Base-by-base conservation (phyloP, 1,139 yeast species). In the Insectozyma bohioensis region DNA sequence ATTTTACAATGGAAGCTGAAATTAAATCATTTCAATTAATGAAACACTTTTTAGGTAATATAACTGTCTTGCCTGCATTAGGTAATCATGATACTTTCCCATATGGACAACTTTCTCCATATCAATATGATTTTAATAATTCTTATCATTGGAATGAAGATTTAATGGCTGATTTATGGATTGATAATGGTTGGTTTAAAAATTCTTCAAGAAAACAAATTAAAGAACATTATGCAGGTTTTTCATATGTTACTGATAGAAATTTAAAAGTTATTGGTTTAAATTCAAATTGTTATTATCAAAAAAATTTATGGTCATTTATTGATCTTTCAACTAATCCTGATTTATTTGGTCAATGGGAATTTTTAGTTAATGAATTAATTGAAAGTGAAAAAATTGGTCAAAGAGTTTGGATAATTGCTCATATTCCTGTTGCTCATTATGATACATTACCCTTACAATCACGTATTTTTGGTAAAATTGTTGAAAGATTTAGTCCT, bases 61-160 rank as follows among this genome's bases (percentile, higher is more conserved):
- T 77, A 12, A 82, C 86, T 3, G 75, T 82, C n/a, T 80, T 63
- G 48, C 72, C 86, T 8, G 77, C 75, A 20, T 60, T 82, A 46
- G 88, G 90, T 47, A 81, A 81, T 54, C 88, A 82, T 52, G 88
- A 82, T 48, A 75, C 82, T 12, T 81, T 73, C 64, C 88, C 88
- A 11, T 80, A 78, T 48, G 84, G 81, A 12, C 86, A 80, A 53
- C 53, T 79, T 36, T 81, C 87, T 2, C 85, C 81, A 28, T 41
- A 48, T 17, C 39, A 52, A 21, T 57, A 48, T 35, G 56, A 55
- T 30, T 59, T 67, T 36, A 61, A 64, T 31, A 69, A 72, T 42
- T 56, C 73, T 37, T 78, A 77, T 48, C 63, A 70, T 30, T 80
- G 80, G 76, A 80, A 82, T 30, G 64, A 70, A 10, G 80, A 80